A percentile compares a stretch with the other conserved stretches of the same genome.
Evolutionary conservation across 768 basidiomycete genomes (phyloP).

Genomic region (Asterophora parasitica): DNA sequence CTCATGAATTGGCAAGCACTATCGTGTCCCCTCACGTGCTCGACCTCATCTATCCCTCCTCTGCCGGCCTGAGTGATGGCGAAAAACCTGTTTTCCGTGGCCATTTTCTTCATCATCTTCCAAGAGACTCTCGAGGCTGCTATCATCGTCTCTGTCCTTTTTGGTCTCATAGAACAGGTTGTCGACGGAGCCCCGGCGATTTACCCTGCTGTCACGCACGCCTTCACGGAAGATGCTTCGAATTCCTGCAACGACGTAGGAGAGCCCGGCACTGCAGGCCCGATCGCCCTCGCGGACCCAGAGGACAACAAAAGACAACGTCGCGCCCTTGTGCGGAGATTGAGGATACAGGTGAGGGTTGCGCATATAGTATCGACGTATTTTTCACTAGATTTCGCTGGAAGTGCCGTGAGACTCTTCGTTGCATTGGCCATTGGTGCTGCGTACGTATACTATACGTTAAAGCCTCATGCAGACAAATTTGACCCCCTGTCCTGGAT

Average conservation of each 20-base stretch:
- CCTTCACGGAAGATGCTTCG: conserved; percentile 13
- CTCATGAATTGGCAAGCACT: too few species aligned
- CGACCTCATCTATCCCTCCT: conserved; percentile 8
- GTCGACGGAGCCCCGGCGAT: conserved; percentile 36
- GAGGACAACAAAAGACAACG: conserved; percentile 27
- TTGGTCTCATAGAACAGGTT: conserved; percentile 88
- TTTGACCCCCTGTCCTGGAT: too few species aligned
- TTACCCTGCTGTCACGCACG: conserved; percentile 11
- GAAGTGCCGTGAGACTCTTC: conserved; percentile 68
- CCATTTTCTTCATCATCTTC: conserved; percentile 96
- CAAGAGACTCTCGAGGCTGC: conserved; percentile 91
- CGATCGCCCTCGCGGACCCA: conserved; percentile 15
- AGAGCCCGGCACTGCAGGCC: conserved; percentile 20
- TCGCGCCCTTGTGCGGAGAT: conserved; percentile 54
- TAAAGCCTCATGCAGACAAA: too few species aligned
- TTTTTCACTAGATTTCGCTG: conserved; percentile 58
- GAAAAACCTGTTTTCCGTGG: conserved; percentile 76
- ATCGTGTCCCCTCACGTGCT: background rate
- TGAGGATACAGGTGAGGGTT: conserved; percentile 59
- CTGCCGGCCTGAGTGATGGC: conserved; percentile 45
- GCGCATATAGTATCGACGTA: too few species aligned
- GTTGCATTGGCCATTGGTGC: conserved; percentile 82
- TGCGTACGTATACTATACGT: too few species aligned
- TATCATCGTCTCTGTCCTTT: conserved; percentile 89
- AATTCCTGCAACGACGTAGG: conserved; percentile 20